A percentile compares a stretch with the other conserved stretches of the same genome.
phyloP scores from a whole-genome alignment of 2,329 filamentous ascomycete species.

The Phialocephala subalpina region DNA sequence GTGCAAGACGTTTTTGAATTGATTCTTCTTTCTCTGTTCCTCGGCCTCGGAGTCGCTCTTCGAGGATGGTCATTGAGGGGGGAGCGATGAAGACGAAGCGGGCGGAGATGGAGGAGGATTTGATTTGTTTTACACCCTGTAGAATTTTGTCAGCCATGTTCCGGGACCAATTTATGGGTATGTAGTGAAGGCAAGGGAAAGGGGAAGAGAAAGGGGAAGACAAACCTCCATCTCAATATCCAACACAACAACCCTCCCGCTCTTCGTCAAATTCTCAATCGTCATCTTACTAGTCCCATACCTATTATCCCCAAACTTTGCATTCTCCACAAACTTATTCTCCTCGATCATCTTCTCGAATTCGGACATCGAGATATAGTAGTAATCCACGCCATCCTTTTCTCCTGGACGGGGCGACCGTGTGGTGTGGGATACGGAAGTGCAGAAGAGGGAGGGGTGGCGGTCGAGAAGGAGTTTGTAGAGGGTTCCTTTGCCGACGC shows the following conservation, averaged over 20 bases:
- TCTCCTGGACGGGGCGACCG: slow-evolving; percentile 79
- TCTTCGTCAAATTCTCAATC: slow-evolving; percentile 76
- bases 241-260: slow-evolving; percentile 79
- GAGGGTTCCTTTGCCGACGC: slow-evolving; percentile 84
- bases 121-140: slow-evolving; percentile 90
- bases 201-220: neutral
- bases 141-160: neutral
- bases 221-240: slow-evolving; percentile 96
- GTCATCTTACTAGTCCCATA: slow-evolving; percentile 87
- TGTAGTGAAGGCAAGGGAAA: neutral
- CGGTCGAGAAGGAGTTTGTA: slow-evolving; percentile 73
- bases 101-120: slow-evolving; percentile 75
- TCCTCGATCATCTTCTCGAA: slow-evolving; percentile 74
- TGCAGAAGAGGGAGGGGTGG: slow-evolving; percentile 62
- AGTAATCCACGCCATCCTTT: slow-evolving; percentile 79
- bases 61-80: slow-evolving; percentile 77
- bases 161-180: neutral
- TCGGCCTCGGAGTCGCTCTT: slow-evolving; percentile 75
- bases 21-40: slow-evolving; percentile 81
- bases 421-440: slow-evolving; percentile 80
- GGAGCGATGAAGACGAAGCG: slow-evolving; percentile 88
- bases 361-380: slow-evolving; percentile 72
- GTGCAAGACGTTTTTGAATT: slow-evolving; percentile 72
- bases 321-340: slow-evolving; percentile 83
- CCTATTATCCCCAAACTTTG: slow-evolving; percentile 83